These are phyloP conservation scores for Aphelidium insulamus DNA, from an alignment of 371 early-diverging fungal genomes.

Conservation along the genomic window DNA sequence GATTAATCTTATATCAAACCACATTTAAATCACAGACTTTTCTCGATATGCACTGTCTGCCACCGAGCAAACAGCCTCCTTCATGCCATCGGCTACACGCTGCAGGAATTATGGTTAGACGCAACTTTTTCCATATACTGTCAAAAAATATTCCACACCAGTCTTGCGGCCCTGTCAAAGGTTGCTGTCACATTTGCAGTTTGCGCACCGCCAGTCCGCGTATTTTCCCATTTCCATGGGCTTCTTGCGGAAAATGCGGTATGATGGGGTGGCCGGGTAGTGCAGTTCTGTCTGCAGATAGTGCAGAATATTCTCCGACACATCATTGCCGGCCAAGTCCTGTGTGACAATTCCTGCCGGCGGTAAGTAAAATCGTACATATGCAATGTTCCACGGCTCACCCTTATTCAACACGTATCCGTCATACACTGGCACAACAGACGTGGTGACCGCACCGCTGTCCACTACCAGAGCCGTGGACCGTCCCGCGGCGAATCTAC, in stretches of 20 bases:
- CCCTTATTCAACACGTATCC: conserved; percentile 84
- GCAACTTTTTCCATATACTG: too few species aligned
- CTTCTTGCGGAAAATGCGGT: conserved; percentile 44
- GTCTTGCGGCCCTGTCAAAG: too few species aligned
- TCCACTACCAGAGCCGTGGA: conserved; percentile 78
- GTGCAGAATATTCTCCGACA: conserved; percentile 48
- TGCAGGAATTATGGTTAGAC: too few species aligned
- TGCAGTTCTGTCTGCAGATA: conserved; percentile 27
- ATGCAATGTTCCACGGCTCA: background rate
- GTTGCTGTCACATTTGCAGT: too few species aligned
- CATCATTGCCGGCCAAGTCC: conserved; percentile 52
- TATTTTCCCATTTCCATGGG: conserved; percentile 41
- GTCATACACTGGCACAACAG: conserved; percentile 82
- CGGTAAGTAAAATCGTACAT: background rate
- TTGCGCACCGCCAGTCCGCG: conserved; percentile 27
- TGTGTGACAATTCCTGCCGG: conserved; percentile 37
- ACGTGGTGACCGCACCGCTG: conserved; percentile 62
- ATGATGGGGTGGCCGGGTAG: conserved; percentile 59
- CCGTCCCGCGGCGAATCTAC: conserved; percentile 66
- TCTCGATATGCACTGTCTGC: conserved; percentile 41
- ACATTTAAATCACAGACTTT: too few species aligned
- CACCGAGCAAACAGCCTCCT: conserved; percentile 75
- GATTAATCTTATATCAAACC: too few species aligned
- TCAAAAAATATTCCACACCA: too few species aligned
- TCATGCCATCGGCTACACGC: conserved; percentile 84